These are phyloP conservation scores for Leucoagaricus sp. DNA, from an alignment of 1,284 basidiomycete genomes.

Conservation along the genomic window DNA sequence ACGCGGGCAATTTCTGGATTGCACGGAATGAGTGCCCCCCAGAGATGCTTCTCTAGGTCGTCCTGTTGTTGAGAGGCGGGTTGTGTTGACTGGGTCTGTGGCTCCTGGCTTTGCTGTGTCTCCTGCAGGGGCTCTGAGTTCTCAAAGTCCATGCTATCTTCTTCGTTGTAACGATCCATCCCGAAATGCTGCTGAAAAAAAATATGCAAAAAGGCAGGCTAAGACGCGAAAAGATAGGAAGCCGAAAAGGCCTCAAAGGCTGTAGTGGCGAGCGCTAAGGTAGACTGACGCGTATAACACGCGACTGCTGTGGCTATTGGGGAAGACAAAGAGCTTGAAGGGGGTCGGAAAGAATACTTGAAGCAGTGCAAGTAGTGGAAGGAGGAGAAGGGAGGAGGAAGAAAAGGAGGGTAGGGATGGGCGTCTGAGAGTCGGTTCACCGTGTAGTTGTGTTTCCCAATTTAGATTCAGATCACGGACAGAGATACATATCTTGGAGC, in stretches of 20 bases:
- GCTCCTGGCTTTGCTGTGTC: slow-evolving; percentile 29
- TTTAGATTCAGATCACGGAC: slow-evolving; percentile 21
- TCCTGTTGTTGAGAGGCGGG: slow-evolving; percentile 46
- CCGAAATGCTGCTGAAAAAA: not conserved
- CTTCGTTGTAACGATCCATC: slow-evolving; percentile 3
- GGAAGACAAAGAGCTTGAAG: not conserved
- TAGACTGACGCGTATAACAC: slow-evolving; percentile 13
- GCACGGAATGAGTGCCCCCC: slow-evolving; percentile 70
- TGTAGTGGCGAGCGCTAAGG: slow-evolving; percentile 5
- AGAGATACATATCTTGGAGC: not conserved
- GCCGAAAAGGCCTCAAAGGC: slow-evolving; percentile 2
- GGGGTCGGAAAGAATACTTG: not conserved
- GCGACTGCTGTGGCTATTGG: not conserved
- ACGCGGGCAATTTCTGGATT: slow-evolving; percentile 49
- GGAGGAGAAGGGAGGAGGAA: slow-evolving; percentile 12
- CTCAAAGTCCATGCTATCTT: slow-evolving; percentile 27
- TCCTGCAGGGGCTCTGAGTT: slow-evolving; percentile 18
- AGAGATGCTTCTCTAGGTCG: slow-evolving; percentile 50
- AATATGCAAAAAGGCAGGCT: not conserved
- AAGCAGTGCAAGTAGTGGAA: not conserved
- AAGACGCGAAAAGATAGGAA: too few species aligned
- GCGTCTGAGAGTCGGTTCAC: slow-evolving; percentile 10
- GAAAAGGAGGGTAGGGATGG: slow-evolving; percentile 11
- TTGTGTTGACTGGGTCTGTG: slow-evolving; percentile 55
- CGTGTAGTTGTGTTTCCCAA: slow-evolving; percentile 23